Evolutionary conservation across 352 stramenopile species (phyloP), one percentile per base, ranked within the genome.

Genomic region (Pythium vanterpoolii): DNA sequence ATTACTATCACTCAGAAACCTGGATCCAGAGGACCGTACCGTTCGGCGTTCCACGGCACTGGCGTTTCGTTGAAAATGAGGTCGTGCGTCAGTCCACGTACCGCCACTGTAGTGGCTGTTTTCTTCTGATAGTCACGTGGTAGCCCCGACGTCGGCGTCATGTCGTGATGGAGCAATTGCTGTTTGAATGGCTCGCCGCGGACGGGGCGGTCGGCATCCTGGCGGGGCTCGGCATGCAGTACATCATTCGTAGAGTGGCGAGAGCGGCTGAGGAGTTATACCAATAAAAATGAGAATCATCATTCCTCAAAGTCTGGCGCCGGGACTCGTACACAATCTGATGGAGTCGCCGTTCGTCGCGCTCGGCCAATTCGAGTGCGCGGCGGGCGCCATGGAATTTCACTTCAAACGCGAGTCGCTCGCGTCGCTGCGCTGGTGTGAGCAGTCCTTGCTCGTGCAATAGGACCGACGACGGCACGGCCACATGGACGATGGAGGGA

Each of bases 41-140:
- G 66, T 57, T 89, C 70, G 23, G 70, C 60, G 34, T 81, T 74
- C 71, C 80, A 73, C 3, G 80, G 63, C 24, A 86, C 49, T 1
- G 80, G 72, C 33, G 73, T 87, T 50, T 83, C 72, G 56, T 88
- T 90, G 57, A 93, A 93, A 40, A 93, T 66, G 4, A 77, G 79
- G 31, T 83, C 70, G 57, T 89, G 76, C 7, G 78, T 72, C 24
- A 76, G 65, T 26, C 83, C 51, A 1, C 56, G 71, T 24, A 74
- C 69, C 47, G 87, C 0, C 34, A 18, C 87, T 9, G 72, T 68
- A 16, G 54, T 55, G 23, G 68, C 59, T 9, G 71, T 71, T 49
- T 93, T 89, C 48, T 70, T 75, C 40, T 86, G 66, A 56, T 77
- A 92, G 39, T 87, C 74, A 5, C 73, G 79, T 34, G 69, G 66